Conservation (phyloP, 2,329 filamentous ascomycete genomes). For the Amesomyces nigricolor region DNA sequence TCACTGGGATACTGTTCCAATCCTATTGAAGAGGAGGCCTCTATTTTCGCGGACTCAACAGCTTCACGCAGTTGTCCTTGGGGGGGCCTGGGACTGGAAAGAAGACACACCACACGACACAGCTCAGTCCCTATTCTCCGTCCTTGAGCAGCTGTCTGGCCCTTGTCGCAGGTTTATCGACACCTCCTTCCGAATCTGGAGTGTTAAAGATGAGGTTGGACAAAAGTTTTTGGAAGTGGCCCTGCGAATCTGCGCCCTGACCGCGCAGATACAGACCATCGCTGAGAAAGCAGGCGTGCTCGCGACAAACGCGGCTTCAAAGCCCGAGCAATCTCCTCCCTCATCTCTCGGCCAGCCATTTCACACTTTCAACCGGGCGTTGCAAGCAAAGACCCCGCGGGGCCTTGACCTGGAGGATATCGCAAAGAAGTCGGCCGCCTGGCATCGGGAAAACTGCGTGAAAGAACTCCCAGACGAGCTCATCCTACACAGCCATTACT, state of each 20-base stretch:
- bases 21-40: constrained; percentile 33
- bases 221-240: constrained; percentile 32
- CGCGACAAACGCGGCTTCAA: neutral
- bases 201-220: constrained; percentile 25
- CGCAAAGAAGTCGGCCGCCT: constrained; percentile 20
- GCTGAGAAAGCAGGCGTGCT: neutral
- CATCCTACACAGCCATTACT: constrained; percentile 29
- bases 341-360: neutral
- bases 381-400: neutral
- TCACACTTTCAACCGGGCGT: neutral
- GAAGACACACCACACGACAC: constrained; percentile 21
- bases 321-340: neutral
- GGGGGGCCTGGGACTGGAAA: no score
- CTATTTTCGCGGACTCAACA: constrained; percentile 32
- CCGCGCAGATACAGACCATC: constrained; percentile 8
- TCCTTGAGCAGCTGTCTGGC: constrained; percentile 29
- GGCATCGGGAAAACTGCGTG: constrained; percentile 29
- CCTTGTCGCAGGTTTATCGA: constrained; percentile 33
- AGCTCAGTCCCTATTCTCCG: constrained; percentile 24
- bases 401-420: constrained; percentile 10
- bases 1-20: constrained; percentile 29
- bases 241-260: constrained; percentile 29
- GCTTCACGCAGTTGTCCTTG: constrained; percentile 31
- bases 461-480: constrained; percentile 32
- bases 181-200: constrained; percentile 19